These are phyloP conservation scores for Paracoccidioides lutzii DNA, from an alignment of 2,329 filamentous ascomycete species.

Conservation along the genomic window DNA sequence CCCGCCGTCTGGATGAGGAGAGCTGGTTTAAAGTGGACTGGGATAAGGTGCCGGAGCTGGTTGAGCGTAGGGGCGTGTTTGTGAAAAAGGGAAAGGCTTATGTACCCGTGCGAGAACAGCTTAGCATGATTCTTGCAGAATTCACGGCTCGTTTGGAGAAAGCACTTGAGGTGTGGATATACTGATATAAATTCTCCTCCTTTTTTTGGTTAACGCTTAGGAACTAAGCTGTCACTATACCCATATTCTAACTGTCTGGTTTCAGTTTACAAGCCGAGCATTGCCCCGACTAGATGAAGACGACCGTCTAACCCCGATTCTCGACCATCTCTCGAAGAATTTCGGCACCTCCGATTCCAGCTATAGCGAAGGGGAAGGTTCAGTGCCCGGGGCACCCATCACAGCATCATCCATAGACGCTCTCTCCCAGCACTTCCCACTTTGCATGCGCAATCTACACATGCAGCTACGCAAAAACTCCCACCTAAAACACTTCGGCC, in stretches of 20 bases:
- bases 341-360: conserved; percentile 83
- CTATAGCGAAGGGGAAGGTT: conserved; percentile 54
- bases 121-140: conserved; percentile 78
- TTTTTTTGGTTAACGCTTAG: not conserved
- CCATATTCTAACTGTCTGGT: no score
- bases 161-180: conserved; percentile 57
- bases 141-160: conserved; percentile 69
- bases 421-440: conserved; percentile 69
- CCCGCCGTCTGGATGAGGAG: conserved; percentile 55
- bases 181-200: conserved; percentile 3
- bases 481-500: conserved; percentile 85
- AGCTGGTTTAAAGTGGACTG: conserved; percentile 95
- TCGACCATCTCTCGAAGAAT: conserved; percentile 80
- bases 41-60: conserved; percentile 79
- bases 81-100: conserved; percentile 75
- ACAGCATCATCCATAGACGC: conserved; percentile 67
- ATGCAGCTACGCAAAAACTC: conserved; percentile 71
- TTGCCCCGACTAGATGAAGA: conserved; percentile 91
- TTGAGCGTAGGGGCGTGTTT: conserved; percentile 67
- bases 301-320: conserved; percentile 67
- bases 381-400: conserved; percentile 58
- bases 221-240: not conserved
- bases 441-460: conserved; percentile 91
- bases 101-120: conserved; percentile 74
- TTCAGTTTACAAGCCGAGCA: conserved; percentile 71